These are phyloP conservation scores for Leersia perrieri DNA, from an alignment of 176 grass and related monocot genomes.

Conservation along the genomic window DNA sequence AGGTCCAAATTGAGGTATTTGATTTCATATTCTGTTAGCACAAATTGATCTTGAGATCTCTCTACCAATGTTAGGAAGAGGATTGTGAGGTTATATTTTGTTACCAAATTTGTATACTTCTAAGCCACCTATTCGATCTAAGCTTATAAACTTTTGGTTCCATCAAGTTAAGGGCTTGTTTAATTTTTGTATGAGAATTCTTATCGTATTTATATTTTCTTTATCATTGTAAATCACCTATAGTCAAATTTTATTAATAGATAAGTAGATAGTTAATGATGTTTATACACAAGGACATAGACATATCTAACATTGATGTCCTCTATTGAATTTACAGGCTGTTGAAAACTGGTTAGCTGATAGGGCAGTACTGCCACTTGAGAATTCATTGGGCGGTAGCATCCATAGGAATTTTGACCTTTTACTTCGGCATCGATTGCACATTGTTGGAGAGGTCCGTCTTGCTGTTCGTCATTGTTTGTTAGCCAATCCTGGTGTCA, in stretches of 20 bases:
- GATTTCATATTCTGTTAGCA: background rate
- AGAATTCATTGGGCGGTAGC: constrained; percentile 83
- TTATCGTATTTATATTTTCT: background rate
- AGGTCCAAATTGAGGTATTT: background rate
- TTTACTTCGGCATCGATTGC: constrained; percentile 76
- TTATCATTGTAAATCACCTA: background rate
- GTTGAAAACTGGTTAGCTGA: constrained; percentile 68
- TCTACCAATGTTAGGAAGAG: background rate
- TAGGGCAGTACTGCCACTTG: constrained; percentile 78
- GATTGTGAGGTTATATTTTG: background rate
- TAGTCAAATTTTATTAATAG: background rate
- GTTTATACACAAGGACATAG: background rate
- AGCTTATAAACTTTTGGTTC: background rate
- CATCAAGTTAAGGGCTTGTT: background rate
- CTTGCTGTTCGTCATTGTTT: constrained; percentile 72
- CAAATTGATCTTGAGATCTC: background rate
- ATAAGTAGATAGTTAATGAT: background rate
- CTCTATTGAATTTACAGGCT: constrained; percentile 52
- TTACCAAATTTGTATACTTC: background rate
- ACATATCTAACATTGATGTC: constrained; percentile 1
- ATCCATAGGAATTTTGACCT: constrained; percentile 95
- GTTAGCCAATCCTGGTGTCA: constrained; percentile 76
- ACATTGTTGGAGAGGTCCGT: constrained; percentile 84
- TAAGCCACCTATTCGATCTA: background rate
- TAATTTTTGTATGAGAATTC: background rate